Evolutionary conservation across 805 yeast species (phyloP).

Genomic region (Teunomyces panamensis): DNA sequence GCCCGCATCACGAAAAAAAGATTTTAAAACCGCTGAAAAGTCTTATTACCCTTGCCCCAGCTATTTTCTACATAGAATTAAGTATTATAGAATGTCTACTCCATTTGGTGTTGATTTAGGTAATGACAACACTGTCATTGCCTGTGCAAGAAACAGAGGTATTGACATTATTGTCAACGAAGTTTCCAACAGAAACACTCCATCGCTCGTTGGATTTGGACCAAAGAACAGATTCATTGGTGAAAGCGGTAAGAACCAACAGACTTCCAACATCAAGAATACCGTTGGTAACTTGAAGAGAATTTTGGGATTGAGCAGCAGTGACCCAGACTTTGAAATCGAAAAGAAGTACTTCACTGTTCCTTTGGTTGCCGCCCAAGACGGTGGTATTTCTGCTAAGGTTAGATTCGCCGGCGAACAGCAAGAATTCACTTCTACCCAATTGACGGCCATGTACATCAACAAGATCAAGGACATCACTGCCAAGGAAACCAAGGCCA

Average conservation of each 20-base stretch:
- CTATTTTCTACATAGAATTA: constrained; percentile 8
- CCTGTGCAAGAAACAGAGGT: constrained; percentile 96
- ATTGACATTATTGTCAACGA: constrained; percentile 97
- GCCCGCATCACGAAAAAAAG: constrained; percentile 3
- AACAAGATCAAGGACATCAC: constrained; percentile 84
- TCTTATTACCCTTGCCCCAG: neutral
- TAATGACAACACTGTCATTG: constrained; percentile 88
- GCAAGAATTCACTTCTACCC: constrained; percentile 79
- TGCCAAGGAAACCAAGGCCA: constrained; percentile 75
- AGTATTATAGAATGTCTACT: constrained; percentile 59
- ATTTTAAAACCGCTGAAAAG: constrained; percentile 5
- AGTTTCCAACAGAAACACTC: constrained; percentile 96
- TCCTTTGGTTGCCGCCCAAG: constrained; percentile 63
- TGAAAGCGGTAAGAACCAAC: constrained; percentile 94
- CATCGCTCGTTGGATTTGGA: constrained; percentile 89
- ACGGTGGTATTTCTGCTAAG: constrained; percentile 79
- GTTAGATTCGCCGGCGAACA: constrained; percentile 81
- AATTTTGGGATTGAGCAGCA: constrained; percentile 72
- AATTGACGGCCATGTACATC: constrained; percentile 92
- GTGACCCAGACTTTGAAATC: constrained; percentile 71
- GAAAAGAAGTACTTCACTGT: constrained; percentile 77
- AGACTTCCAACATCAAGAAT: constrained; percentile 93
- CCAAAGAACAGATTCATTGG: constrained; percentile 86
- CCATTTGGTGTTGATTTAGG: constrained; percentile 99
- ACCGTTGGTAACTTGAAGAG: constrained; percentile 95